Conservation (phyloP, 768 basidiomycete species). For the Mycena crocata region DNA sequence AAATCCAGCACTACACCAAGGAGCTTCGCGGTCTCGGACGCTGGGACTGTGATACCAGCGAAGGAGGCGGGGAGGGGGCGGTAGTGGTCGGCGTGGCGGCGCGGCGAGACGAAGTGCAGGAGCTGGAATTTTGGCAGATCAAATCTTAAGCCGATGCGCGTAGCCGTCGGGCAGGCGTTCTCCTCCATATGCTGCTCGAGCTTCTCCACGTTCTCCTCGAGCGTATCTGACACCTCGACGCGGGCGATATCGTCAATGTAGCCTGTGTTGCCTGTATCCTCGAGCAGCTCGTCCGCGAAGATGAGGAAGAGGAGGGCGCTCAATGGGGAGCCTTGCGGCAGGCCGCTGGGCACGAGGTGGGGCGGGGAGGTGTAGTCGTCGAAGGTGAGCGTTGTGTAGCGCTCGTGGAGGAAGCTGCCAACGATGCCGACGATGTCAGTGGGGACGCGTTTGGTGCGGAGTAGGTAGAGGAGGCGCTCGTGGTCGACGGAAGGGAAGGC, state of each 20-base stretch:
- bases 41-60: background rate
- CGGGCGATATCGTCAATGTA: conserved; percentile 1
- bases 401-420: background rate
- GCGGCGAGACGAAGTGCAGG: background rate
- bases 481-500: background rate
- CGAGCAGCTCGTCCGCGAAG: background rate
- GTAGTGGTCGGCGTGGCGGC: background rate
- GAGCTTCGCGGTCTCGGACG: background rate
- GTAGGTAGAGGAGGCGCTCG: background rate
- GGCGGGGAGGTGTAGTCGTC: conserved; percentile 5
- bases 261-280: background rate
- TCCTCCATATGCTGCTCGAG: background rate
- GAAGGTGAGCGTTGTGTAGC: conserved; percentile 5
- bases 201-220: background rate
- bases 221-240: background rate
- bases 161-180: background rate
- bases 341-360: background rate
- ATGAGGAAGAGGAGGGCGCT: conserved; percentile 10
- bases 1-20: background rate
- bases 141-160: background rate
- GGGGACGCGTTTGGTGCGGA: background rate
- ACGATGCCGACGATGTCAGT: background rate
- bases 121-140: background rate
- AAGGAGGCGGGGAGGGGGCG: background rate
- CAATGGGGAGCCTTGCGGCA: conserved; percentile 11